Base-by-base conservation (phyloP, 2,329 filamentous ascomycete species). In the Cadophora malorum region DNA sequence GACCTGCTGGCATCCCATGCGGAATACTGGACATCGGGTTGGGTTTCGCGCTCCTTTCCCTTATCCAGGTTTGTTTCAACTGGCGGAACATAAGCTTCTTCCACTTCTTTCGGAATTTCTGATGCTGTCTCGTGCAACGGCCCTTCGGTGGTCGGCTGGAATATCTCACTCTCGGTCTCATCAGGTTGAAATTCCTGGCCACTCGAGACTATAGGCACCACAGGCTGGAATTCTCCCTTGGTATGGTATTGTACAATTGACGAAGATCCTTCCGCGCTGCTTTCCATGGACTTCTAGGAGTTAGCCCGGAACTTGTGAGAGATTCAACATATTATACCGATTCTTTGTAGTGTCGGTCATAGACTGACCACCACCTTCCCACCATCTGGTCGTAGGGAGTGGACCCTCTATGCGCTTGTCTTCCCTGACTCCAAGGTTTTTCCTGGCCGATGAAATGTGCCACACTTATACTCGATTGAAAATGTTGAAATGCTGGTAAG, bases 401-500 rank as follows among this genome's bases (percentile, higher is more conserved):
- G 58, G 82, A 81, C 38, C 86, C 86, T 59, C 81, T 82, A 63
- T 83, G 81, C 9, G 83, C 81, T 59, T 85, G 77, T 72, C 90
- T 85, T 47, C 89, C 89, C 68, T 88, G 81, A 25, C 86, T 85
- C 96, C 96, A 99, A 0, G 96, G 96, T 82, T 99, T 99, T 66
- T 92, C 86, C 67, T 89, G 81, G 52, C 96, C 96, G 75, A 99
- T 98, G 80, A 97, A 99, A 81, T 99, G 96, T 31, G 97, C 90
- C 83, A 96, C 87, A 77, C 86, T 94, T 75, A 99, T 97, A 74
- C 88, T 91, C 59, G 91, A 91, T 80, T 96, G 92, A 79, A 96
- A 97, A 83, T 98, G 93, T 72, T 90, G 88, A 80, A 97, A 99
- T 63, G 96, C 96, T 14, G 96, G 96, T 66, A 97, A 86, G 80